Evolutionary conservation across 768 basidiomycete species (phyloP).

Genomic region (Termitomyces sp.): DNA sequence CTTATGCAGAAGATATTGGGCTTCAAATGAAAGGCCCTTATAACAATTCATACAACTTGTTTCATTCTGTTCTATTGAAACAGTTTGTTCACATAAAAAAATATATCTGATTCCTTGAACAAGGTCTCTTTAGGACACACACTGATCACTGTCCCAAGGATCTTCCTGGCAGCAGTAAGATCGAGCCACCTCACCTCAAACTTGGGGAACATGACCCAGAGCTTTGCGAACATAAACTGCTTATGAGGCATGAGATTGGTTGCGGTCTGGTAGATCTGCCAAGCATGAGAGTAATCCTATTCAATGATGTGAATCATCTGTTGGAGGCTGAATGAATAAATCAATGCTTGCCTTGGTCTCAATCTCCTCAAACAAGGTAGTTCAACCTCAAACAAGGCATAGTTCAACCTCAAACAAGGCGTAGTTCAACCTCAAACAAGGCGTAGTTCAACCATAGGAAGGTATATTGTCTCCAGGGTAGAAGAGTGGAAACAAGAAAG

Average conservation of each 20-base stretch:
- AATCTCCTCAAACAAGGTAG: too few relatives aligned
- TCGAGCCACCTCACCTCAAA: slow-evolving; percentile 85
- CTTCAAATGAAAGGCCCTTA: too few relatives aligned
- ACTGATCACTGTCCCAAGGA: slow-evolving; percentile 87
- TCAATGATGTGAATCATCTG: background rate
- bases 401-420: too few relatives aligned
- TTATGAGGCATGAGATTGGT: too few relatives aligned
- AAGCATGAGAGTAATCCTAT: slow-evolving; percentile 78
- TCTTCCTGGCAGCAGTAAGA: slow-evolving; percentile 79
- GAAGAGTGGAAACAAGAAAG: too few relatives aligned
- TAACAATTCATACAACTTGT: too few relatives aligned
- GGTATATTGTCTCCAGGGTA: slow-evolving; percentile 88
- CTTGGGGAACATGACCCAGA: too few relatives aligned
- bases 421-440: too few relatives aligned
- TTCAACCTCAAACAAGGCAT: slow-evolving; percentile 93
- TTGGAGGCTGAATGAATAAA: background rate
- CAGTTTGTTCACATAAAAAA: too few relatives aligned
- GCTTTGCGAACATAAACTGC: slow-evolving; percentile 94
- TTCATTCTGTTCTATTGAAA: too few relatives aligned
- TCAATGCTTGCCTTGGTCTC: slow-evolving; percentile 61
- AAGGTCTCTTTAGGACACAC: slow-evolving; percentile 94
- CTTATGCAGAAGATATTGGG: too few relatives aligned
- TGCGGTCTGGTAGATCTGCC: too few relatives aligned
- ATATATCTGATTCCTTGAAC: slow-evolving; percentile 96
- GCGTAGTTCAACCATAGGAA: slow-evolving; percentile 95